phyloP scores from a whole-genome alignment of 768 basidiomycete genomes.

The Tulasnella sp. region DNA sequence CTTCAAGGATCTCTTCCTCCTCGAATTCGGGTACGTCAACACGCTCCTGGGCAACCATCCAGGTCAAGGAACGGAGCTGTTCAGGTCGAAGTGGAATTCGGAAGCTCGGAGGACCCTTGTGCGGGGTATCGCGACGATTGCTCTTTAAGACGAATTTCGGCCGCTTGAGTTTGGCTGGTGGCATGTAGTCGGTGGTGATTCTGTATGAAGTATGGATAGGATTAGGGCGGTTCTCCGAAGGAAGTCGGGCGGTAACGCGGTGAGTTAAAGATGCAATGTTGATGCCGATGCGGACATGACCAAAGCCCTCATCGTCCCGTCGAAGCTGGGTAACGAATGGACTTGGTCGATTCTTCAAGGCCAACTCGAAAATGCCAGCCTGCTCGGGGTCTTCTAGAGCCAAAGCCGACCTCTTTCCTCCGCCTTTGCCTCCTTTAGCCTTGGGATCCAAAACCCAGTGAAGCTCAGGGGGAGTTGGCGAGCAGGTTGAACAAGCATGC shows the following conservation, averaged over 20 bases:
- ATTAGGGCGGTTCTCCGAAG: slow-evolving; percentile 43
- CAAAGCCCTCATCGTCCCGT: slow-evolving; percentile 48
- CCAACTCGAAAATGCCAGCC: slow-evolving; percentile 83
- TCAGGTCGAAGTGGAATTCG: slow-evolving; percentile 65
- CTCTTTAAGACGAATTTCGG: slow-evolving; percentile 64
- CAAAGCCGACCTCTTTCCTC: slow-evolving; percentile 34
- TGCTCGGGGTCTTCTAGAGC: slow-evolving; percentile 78
- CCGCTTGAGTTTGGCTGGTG: slow-evolving; percentile 48
- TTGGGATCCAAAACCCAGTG: slow-evolving; percentile 46
- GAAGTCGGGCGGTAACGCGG: slow-evolving; percentile 74
- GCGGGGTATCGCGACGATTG: slow-evolving; percentile 64
- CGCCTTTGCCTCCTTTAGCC: slow-evolving; percentile 27
- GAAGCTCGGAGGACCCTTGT: slow-evolving; percentile 74
- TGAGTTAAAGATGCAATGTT: slow-evolving; percentile 84
- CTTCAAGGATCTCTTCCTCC: slow-evolving; percentile 93
- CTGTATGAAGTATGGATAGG: slow-evolving; percentile 60
- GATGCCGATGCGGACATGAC: slow-evolving; percentile 73
- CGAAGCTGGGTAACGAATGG: slow-evolving; percentile 82
- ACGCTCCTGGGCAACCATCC: slow-evolving; percentile 84
- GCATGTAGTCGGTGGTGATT: slow-evolving; percentile 68
- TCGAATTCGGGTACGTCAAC: slow-evolving; percentile 59
- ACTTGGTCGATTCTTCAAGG: slow-evolving; percentile 75
- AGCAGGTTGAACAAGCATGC: slow-evolving; percentile 67
- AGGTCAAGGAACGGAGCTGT: slow-evolving; percentile 80
- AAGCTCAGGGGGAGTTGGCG: slow-evolving; percentile 67